phyloP scores from a whole-genome alignment of 352 stramenopile genomes.

The Phytophthora hibernalis region DNA sequence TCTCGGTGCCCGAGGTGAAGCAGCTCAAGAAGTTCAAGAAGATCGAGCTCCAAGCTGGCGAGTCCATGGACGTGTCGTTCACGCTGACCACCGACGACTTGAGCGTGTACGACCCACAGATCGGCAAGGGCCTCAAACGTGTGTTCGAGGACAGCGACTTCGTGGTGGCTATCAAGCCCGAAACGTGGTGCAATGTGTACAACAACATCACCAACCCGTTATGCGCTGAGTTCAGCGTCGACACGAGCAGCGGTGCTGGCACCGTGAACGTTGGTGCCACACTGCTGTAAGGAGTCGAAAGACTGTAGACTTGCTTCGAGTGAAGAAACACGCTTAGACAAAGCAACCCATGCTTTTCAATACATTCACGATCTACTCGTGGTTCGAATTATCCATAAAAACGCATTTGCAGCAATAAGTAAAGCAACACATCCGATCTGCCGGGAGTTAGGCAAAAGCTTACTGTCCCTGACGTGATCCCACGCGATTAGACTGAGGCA shows the following conservation, averaged over 20 bases:
- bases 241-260: slow-evolving; percentile 28
- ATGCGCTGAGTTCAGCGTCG: slow-evolving; percentile 50
- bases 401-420: background rate
- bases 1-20: slow-evolving; percentile 82
- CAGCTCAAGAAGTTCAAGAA: slow-evolving; percentile 86
- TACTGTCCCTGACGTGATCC: slow-evolving; percentile 3
- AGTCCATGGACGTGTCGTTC: slow-evolving; percentile 49
- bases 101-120: slow-evolving; percentile 72
- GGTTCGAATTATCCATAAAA: background rate
- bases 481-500: background rate
- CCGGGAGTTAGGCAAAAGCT: background rate
- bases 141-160: slow-evolving; percentile 76
- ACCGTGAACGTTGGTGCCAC: slow-evolving; percentile 19
- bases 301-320: background rate
- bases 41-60: slow-evolving; percentile 58
- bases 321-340: slow-evolving; percentile 5
- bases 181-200: slow-evolving; percentile 81
- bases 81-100: slow-evolving; percentile 60
- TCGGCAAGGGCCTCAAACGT: slow-evolving; percentile 61
- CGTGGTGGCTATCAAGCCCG: slow-evolving; percentile 69
- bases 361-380: background rate
- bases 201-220: slow-evolving; percentile 42
- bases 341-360: background rate
- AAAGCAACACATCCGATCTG: background rate
- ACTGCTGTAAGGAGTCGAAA: slow-evolving; percentile 2